phyloP scores from a whole-genome alignment of 305 asterid genomes.

The Euphrasia arctica region DNA sequence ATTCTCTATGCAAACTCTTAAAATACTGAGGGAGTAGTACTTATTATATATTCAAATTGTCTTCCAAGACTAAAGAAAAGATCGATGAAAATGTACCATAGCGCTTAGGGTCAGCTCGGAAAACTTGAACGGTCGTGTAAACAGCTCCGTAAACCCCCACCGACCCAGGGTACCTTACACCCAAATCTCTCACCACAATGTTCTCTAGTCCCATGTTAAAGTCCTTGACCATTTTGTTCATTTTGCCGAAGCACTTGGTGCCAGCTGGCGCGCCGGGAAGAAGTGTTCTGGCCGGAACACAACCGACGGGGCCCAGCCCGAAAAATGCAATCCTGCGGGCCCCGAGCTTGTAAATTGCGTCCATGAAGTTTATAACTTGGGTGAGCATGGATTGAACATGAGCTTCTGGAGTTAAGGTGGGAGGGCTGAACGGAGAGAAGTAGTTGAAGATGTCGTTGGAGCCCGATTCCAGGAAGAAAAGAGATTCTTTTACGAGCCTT shows the following conservation, averaged over 20 bases:
- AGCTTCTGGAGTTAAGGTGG: conserved; percentile 43
- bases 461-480: conserved; percentile 68
- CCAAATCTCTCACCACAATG: conserved; percentile 34
- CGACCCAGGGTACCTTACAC: conserved; percentile 37
- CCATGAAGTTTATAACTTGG: conserved; percentile 33
- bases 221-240: conserved; percentile 64
- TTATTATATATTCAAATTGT: not conserved
- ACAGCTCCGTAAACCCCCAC: conserved; percentile 56
- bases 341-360: conserved; percentile 48
- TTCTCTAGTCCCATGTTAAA: conserved; percentile 52
- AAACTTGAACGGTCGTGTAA: conserved; percentile 39
- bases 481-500: conserved; percentile 36
- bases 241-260: conserved; percentile 50
- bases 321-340: conserved; percentile 50
- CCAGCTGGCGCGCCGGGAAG: conserved; percentile 51
- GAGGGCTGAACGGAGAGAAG: conserved; percentile 45
- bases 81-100: conserved; percentile 38
- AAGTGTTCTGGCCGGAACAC: conserved; percentile 62
- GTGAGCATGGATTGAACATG: conserved; percentile 52
- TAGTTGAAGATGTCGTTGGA: conserved; percentile 68
- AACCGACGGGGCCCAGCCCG: conserved; percentile 73
- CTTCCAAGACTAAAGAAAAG: not conserved
- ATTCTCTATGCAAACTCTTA: too few species aligned
- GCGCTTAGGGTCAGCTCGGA: conserved; percentile 43
- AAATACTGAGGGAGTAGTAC: not conserved